These are phyloP conservation scores for Nepenthes alata DNA, from an alignment of 179 eudicot species.

Conservation along the genomic window DNA sequence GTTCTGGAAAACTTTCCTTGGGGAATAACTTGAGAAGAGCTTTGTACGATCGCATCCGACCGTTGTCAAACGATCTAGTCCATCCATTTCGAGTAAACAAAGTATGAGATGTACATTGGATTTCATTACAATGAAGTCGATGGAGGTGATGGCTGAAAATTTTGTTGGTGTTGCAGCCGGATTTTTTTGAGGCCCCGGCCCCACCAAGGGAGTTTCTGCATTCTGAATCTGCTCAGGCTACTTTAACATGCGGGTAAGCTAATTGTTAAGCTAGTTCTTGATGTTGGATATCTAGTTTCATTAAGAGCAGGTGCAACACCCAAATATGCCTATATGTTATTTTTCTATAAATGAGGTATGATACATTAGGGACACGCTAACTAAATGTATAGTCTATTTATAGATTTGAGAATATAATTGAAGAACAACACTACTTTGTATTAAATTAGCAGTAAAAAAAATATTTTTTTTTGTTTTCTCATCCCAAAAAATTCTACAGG, in stretches of 20 bases:
- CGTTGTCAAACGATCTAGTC: constrained; percentile 31
- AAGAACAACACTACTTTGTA: no score
- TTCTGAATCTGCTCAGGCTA: constrained; percentile 54
- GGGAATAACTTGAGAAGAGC: constrained; percentile 46
- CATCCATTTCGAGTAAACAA: constrained; percentile 59
- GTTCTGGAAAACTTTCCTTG: constrained; percentile 19
- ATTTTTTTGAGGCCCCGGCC: constrained; percentile 48
- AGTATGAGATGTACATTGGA: constrained; percentile 28
- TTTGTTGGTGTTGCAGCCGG: constrained; percentile 36
- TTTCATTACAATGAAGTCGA: background rate
- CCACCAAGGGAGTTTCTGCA: constrained; percentile 83
- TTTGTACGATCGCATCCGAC: constrained; percentile 44
- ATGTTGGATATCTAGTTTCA: background rate
- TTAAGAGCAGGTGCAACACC: no score
- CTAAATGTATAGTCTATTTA: no score
- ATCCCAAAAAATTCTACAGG: no score
- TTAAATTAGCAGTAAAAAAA: no score
- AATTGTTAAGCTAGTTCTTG: constrained; percentile 3
- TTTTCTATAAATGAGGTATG: no score
- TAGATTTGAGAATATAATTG: no score
- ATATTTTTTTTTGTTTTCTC: no score
- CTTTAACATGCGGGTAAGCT: constrained; percentile 80
- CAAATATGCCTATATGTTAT: no score
- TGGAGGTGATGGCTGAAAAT: background rate
- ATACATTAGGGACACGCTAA: no score